These are phyloP conservation scores for Coemansia sp. DNA, from an alignment of 192 early-diverging fungal species.

Conservation along the genomic window DNA sequence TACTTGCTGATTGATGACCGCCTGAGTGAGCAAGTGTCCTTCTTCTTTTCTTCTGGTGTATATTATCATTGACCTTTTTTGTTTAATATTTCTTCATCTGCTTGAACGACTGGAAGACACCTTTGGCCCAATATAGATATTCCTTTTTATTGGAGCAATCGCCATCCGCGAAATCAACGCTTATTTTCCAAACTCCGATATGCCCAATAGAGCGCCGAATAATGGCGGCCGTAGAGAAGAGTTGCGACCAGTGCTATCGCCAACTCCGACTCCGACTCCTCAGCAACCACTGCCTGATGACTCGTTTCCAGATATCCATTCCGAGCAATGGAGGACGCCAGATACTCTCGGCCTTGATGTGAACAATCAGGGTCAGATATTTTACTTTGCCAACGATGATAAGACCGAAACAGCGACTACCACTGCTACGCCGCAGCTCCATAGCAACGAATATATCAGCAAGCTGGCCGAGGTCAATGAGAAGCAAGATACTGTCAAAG, in stretches of 20 bases:
- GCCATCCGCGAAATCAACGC: neutral
- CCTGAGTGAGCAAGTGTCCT: neutral
- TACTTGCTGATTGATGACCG: constrained; percentile 9
- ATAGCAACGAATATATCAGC: neutral
- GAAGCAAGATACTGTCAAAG: neutral
- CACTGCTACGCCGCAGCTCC: neutral
- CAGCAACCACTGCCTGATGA: neutral
- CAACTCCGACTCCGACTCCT: neutral
- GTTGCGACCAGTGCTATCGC: neutral
- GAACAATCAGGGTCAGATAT: constrained; percentile 10
- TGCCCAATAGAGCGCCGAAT: neutral
- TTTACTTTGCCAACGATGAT: constrained; percentile 31
- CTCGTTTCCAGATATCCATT: constrained; percentile 16
- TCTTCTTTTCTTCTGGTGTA: neutral
- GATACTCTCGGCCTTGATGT: neutral
- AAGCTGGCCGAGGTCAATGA: neutral
- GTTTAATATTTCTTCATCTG: no score
- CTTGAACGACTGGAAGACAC: no score
- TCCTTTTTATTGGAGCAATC: neutral
- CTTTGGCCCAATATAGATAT: neutral
- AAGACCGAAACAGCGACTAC: constrained; percentile 11
- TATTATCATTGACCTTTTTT: neutral
- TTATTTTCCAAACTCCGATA: constrained; percentile 2
- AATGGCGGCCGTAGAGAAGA: neutral
- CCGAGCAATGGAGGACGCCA: constrained; percentile 10